Conservation (phyloP, 83 land plant species). For the Picea abies region DNA sequence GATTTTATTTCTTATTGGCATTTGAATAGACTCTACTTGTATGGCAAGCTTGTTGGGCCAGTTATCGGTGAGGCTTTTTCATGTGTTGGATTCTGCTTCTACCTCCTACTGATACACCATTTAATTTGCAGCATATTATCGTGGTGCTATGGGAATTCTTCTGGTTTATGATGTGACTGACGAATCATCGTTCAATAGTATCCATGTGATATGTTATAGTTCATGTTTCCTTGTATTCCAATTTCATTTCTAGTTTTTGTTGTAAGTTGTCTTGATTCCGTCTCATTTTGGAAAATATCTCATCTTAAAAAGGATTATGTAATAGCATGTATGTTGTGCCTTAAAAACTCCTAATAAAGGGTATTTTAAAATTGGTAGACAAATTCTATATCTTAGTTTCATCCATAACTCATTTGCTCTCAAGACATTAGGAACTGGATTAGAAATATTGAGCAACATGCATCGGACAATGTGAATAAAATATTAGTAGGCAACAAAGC, state of each 20-base stretch:
- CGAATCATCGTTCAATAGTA: slow-evolving; percentile 44
- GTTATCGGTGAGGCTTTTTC: too few relatives aligned
- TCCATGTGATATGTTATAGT: not conserved
- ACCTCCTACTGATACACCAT: too few relatives aligned
- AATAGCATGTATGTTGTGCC: too few relatives aligned
- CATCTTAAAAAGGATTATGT: too few relatives aligned
- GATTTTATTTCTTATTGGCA: too few relatives aligned
- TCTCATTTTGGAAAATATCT: too few relatives aligned
- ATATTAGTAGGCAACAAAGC: slow-evolving; percentile 40
- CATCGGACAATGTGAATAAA: slow-evolving; percentile 34
- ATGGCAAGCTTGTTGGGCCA: too few relatives aligned
- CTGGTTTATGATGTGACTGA: slow-evolving; percentile 43
- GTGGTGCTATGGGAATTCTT: slow-evolving; percentile 44
- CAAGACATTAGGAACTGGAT: slow-evolving; percentile 40
- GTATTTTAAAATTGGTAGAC: not conserved
- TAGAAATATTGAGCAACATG: slow-evolving; percentile 32
- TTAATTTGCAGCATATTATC: slow-evolving; percentile 33
- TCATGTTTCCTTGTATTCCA: too few relatives aligned
- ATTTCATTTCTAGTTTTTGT: too few relatives aligned
- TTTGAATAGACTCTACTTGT: too few relatives aligned
- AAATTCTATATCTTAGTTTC: not conserved
- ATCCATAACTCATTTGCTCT: slow-evolving; percentile 7
- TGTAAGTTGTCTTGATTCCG: too few relatives aligned
- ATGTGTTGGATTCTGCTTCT: too few relatives aligned
- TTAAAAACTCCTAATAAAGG: not conserved